Conservation (phyloP, 768 basidiomycete genomes). For the Lactarius hatsudake region DNA sequence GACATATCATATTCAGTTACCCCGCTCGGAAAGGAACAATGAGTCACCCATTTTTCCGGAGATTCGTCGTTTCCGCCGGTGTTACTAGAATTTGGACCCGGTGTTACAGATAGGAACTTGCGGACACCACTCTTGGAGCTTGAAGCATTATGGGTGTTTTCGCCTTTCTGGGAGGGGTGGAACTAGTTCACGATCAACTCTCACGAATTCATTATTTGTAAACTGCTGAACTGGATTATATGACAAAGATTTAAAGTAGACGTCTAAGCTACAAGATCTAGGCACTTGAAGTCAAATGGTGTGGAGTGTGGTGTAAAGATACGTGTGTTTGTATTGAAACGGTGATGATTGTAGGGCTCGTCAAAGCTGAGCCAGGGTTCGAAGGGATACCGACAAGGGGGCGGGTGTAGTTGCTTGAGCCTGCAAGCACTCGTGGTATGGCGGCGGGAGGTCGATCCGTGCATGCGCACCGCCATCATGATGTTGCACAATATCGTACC, state of each 20-base stretch:
- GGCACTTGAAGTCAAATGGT: not conserved
- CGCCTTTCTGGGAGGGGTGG: not conserved
- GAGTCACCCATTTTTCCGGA: not conserved
- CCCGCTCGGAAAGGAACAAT: not conserved
- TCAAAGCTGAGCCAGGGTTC: not conserved
- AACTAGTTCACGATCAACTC: too few relatives aligned
- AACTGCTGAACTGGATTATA: not conserved
- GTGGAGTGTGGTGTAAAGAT: not conserved
- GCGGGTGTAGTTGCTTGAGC: not conserved
- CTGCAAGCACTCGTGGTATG: conserved; percentile 22
- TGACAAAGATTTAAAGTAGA: not conserved
- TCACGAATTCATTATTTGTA: not conserved
- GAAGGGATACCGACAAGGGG: not conserved
- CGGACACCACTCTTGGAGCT: not conserved
- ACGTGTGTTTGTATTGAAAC: not conserved
- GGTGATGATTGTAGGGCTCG: not conserved
- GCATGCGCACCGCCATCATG: conserved; percentile 13
- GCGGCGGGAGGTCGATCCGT: conserved; percentile 23
- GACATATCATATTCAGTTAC: not conserved
- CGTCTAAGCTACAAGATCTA: conserved; percentile 14
- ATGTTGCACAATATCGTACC: conserved; percentile 13
- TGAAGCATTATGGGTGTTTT: not conserved
- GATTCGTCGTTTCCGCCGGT: not conserved
- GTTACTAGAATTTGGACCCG: too few relatives aligned
- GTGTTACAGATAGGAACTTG: not conserved